Conservation (phyloP, 345 rosid species). For the Dimocarpus longan region DNA sequence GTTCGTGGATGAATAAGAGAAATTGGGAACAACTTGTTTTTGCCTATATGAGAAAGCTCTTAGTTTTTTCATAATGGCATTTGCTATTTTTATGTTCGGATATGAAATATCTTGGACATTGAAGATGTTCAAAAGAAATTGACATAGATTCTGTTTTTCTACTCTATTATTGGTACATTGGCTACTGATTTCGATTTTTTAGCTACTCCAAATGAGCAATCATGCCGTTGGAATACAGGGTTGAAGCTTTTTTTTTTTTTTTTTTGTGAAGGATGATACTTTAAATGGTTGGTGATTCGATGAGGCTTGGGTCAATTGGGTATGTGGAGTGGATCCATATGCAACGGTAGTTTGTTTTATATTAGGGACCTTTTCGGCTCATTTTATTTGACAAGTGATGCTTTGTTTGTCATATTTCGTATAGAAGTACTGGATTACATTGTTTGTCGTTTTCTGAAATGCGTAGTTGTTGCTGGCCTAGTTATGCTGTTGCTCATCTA, state of each 20-base stretch:
- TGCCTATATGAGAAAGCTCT: neutral
- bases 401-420: neutral
- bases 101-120: neutral
- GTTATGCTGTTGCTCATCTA: conserved; percentile 1
- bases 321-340: neutral
- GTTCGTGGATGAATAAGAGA: neutral
- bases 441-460: neutral
- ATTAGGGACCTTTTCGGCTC: neutral
- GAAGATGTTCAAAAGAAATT: neutral
- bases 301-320: neutral
- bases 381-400: neutral
- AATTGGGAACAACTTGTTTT: neutral
- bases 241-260: neutral
- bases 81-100: neutral
- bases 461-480: neutral
- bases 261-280: neutral
- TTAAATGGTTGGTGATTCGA: neutral
- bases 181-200: neutral
- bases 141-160: too few relatives aligned
- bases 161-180: neutral
- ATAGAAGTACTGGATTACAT: neutral
- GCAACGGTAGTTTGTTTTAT: neutral
- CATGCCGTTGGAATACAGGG: neutral
- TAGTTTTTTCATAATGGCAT: neutral
- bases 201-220: neutral